Conservation (phyloP, 345 rosid genomes). For the Eucalyptus guilfoylei region DNA sequence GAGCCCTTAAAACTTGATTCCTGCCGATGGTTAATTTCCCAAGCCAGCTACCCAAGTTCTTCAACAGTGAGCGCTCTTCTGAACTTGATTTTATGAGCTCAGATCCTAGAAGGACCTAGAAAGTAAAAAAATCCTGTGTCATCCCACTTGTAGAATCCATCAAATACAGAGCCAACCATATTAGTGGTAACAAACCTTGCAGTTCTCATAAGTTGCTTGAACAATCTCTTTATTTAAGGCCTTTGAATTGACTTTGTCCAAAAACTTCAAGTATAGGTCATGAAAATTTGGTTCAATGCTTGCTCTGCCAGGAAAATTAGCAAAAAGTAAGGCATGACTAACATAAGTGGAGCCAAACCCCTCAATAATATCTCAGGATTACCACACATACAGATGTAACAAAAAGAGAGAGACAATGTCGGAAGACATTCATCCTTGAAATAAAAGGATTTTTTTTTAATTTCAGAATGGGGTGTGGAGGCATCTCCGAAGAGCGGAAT, state of each 20-base stretch:
- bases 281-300: constrained; percentile 98
- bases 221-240: constrained; percentile 73
- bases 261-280: constrained; percentile 87
- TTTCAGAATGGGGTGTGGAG: neutral
- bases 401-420: neutral
- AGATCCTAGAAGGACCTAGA: constrained; percentile 91
- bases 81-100: constrained; percentile 97
- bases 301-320: constrained; percentile 41
- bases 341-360: neutral
- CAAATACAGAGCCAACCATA: neutral
- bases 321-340: neutral
- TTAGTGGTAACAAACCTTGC: constrained; percentile 54
- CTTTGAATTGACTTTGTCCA: constrained; percentile 81
- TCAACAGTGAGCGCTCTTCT: constrained; percentile 91
- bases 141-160: neutral
- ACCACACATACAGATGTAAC: neutral
- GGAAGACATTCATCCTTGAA: neutral
- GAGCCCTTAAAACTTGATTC: constrained; percentile 87
- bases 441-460: neutral
- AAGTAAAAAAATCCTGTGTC: neutral
- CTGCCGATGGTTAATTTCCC: constrained; percentile 97
- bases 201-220: constrained; percentile 86
- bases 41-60: constrained; percentile 98
- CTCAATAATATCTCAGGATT: neutral
- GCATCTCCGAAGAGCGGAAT: neutral